Evolutionary conservation across 441 rosid genomes (phyloP).

Genomic region (Adansonia madagascariensis): DNA sequence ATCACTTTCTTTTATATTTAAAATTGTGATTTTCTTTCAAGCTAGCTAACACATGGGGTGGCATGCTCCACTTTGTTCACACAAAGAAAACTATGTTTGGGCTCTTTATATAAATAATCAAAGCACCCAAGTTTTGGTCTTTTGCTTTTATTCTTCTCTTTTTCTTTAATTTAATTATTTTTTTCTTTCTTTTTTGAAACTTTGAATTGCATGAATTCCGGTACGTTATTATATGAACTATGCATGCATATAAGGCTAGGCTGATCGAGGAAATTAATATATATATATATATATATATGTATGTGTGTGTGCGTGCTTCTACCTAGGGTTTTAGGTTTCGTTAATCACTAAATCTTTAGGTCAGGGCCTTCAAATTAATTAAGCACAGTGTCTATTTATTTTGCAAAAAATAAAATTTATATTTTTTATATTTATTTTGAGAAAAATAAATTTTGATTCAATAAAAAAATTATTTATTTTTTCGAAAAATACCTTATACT

Average conservation of each 20-base stretch:
- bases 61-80: slow-evolving; percentile 52
- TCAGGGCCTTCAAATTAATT: background rate
- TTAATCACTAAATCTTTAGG: background rate
- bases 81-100: slow-evolving; percentile 33
- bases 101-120: background rate
- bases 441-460: too few relatives aligned
- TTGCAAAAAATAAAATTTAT: too few relatives aligned
- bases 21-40: slow-evolving; percentile 19
- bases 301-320: too few relatives aligned
- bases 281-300: background rate
- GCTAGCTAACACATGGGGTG: slow-evolving; percentile 46
- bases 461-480: too few relatives aligned
- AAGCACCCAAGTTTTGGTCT: slow-evolving; percentile 32
- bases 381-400: too few relatives aligned
- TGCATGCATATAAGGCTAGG: background rate
- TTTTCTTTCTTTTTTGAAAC: background rate
- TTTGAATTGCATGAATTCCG: background rate
- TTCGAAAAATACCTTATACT: too few relatives aligned
- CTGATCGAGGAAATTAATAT: background rate
- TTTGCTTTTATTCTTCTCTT: slow-evolving; percentile 20
- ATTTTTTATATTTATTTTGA: too few relatives aligned
- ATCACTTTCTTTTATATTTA: background rate
- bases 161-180: background rate
- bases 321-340: background rate
- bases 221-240: background rate